These are phyloP conservation scores for Logfia minima DNA, from an alignment of 129 eudicot species.

Conservation along the genomic window DNA sequence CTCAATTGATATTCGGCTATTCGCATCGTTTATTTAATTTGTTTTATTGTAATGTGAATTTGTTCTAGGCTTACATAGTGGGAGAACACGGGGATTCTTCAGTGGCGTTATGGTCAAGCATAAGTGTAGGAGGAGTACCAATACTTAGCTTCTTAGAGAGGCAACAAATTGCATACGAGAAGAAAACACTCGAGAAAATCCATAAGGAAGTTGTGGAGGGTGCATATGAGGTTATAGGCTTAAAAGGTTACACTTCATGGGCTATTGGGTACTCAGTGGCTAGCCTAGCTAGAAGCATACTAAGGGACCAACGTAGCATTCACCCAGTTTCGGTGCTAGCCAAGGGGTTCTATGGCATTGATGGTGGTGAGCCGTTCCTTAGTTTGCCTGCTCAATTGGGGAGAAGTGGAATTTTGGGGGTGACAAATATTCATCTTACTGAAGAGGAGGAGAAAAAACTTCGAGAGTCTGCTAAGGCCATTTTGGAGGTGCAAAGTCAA, in stretches of 20 bases:
- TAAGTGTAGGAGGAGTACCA: slow-evolving; percentile 91
- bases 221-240: slow-evolving; percentile 80
- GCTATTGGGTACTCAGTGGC: slow-evolving; percentile 96
- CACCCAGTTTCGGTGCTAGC: slow-evolving; percentile 92
- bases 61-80: slow-evolving; percentile 73
- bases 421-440: slow-evolving; percentile 70
- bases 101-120: slow-evolving; percentile 97
- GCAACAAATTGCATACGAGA: slow-evolving; percentile 67
- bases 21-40: not conserved
- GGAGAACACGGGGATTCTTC: slow-evolving; percentile 98
- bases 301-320: slow-evolving; percentile 77
- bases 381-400: slow-evolving; percentile 93
- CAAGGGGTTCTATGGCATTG: slow-evolving; percentile 72
- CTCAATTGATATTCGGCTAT: too few species aligned
- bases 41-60: not conserved
- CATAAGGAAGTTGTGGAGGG: slow-evolving; percentile 76
- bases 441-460: slow-evolving; percentile 61
- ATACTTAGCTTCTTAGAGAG: slow-evolving; percentile 71
- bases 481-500: slow-evolving; percentile 67
- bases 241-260: slow-evolving; percentile 98
- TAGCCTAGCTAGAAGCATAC: slow-evolving; percentile 63
- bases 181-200: slow-evolving; percentile 62
- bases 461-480: slow-evolving; percentile 63
- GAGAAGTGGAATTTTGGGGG: slow-evolving; percentile 80
- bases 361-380: slow-evolving; percentile 65